phyloP scores from a whole-genome alignment of 2,329 filamentous ascomycete genomes.

The Hymenoscyphus repandus region DNA sequence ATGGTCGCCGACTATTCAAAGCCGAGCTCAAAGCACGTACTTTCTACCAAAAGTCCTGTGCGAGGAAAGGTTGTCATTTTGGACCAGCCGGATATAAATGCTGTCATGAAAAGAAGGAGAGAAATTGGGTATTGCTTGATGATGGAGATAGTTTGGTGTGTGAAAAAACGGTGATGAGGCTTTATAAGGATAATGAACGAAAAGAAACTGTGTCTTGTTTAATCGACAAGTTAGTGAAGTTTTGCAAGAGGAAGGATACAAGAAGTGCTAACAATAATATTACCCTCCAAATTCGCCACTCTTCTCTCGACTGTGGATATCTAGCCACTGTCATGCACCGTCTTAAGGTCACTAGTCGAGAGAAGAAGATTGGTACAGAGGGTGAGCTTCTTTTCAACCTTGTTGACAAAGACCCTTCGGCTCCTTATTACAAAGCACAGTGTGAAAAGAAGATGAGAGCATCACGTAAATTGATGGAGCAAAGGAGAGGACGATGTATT shows the following conservation, averaged over 20 bases:
- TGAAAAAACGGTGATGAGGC: background rate
- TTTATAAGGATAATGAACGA: background rate
- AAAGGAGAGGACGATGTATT: too few species aligned
- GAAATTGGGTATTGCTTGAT: constrained; percentile 12
- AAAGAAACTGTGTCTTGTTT: background rate
- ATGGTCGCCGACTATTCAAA: constrained; percentile 14
- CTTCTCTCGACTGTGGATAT: background rate
- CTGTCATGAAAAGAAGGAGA: constrained; percentile 6
- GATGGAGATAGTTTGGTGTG: constrained; percentile 12
- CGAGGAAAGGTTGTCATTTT: background rate
- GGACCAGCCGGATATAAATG: background rate
- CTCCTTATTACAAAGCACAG: too few species aligned
- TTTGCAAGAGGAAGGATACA: too few species aligned
- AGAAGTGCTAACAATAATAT: too few species aligned
- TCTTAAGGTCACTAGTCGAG: background rate
- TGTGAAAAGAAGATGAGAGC: too few species aligned
- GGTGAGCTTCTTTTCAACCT: background rate
- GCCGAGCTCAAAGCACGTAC: constrained; percentile 12
- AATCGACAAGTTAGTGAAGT: too few species aligned
- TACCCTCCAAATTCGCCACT: background rate
- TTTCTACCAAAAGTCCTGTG: constrained; percentile 3
- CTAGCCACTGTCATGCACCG: background rate
- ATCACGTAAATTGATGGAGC: too few species aligned
- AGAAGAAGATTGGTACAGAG: background rate
- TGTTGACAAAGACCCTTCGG: background rate